Evolutionary conservation across 352 stramenopile species (phyloP), one percentile per base, ranked within the genome.

Genomic region (Phytophthora idaei): DNA sequence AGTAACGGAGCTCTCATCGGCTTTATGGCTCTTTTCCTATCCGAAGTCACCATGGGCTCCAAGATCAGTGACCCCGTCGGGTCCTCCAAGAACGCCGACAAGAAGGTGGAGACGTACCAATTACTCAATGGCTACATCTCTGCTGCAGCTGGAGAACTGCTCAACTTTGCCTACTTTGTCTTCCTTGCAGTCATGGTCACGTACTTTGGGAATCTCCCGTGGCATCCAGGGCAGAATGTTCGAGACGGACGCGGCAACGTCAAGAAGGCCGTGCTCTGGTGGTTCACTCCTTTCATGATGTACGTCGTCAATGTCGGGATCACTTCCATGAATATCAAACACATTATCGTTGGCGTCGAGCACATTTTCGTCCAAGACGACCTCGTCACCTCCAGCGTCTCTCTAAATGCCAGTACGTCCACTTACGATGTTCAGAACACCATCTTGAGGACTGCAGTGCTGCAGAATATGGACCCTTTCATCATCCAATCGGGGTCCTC

Each of bases 281-380:
- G 53, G 62, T 79, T 85, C 58, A 55, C 41, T 11, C 74, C 74
- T 5, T 25, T 73, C 34, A 57, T 80, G 10, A 70, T 77, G 61
- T 85, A 74, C 63, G 50, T 79, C 15, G 28, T 85, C 21, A 79
- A 77, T 46, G 64, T 83, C 12, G 77, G 67, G 1, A 70, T 85
- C 51, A 69, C 77, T 0, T 65, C 57, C 25, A 69, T 76, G 57
- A 80, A 76, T 46, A 73, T 83, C 54, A 62, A 76, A 21, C 69
- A 83, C 55, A 73, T 32, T 3, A 71, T 71, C 44, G 65, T 69
- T 0, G 67, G 69, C 0, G 57, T 80, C 17, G 50, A 69, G 29
- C 77, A 77, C 29, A 64, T 63, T 47, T 85, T 85, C 46, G 50
- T 73, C 2, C 36, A 71, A 3, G 45, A 39, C 12, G 77, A 85